Conservation (phyloP, 2,329 filamentous ascomycete species). For the Fusarium duplospermum region DNA sequence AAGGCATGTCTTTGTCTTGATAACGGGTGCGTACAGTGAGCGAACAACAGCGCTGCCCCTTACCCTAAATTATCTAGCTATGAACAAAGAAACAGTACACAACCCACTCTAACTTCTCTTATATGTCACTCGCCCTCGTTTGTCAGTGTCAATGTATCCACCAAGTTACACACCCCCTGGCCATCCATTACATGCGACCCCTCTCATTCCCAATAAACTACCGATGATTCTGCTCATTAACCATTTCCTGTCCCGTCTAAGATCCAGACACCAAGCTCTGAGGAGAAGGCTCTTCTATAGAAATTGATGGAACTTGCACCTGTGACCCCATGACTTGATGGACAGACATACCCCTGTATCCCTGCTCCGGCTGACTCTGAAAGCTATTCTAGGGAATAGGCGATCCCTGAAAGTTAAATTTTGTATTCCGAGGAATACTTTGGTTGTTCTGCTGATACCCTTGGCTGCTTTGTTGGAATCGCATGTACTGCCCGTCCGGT, state of each 20-base stretch:
- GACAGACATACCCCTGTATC: background rate
- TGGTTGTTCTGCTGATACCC: background rate
- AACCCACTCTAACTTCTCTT: background rate
- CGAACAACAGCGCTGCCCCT: background rate
- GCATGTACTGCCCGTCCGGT: background rate
- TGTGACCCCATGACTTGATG: background rate
- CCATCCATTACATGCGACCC: background rate
- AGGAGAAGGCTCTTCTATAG: background rate
- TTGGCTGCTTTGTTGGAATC: background rate
- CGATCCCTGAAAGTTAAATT: background rate
- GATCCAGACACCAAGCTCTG: background rate
- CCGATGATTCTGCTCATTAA: background rate
- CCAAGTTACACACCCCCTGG: background rate
- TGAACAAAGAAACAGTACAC: background rate
- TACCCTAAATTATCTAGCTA: background rate
- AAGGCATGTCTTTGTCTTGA: background rate
- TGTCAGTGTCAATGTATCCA: background rate
- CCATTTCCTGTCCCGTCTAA: background rate
- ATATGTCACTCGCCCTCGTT: background rate
- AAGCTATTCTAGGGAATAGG: background rate
- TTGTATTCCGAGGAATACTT: background rate
- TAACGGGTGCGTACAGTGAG: background rate
- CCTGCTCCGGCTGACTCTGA: background rate
- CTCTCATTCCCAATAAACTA: background rate
- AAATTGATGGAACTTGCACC: background rate